These are phyloP conservation scores for Ophiostoma montium DNA, from an alignment of 2,329 filamentous ascomycete species.

Conservation along the genomic window DNA sequence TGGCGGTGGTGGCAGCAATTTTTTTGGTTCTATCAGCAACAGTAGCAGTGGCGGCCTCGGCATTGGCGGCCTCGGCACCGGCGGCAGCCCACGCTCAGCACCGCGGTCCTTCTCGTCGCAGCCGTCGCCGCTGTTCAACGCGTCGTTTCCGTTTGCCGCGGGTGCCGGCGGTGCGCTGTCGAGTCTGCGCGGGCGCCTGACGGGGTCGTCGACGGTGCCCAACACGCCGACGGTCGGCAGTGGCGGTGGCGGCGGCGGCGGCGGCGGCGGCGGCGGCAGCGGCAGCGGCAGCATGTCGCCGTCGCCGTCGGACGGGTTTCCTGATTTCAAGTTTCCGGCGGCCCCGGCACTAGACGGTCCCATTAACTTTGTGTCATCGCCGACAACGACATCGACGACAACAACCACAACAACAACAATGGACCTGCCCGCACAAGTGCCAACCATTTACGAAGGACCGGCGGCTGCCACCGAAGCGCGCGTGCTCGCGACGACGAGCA, in stretches of 20 bases:
- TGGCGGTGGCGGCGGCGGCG: too few relatives aligned
- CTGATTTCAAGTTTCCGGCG: slow-evolving; percentile 42
- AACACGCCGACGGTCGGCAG: slow-evolving; percentile 28
- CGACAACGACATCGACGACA: slow-evolving; percentile 13
- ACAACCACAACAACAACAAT: background rate
- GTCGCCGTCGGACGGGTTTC: slow-evolving; percentile 30
- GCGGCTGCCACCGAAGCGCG: slow-evolving; percentile 41
- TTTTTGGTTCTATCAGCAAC: too few relatives aligned
- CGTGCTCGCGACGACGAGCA: slow-evolving; percentile 64
- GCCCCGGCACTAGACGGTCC: background rate
- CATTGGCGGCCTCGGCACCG: too few relatives aligned
- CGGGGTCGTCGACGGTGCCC: slow-evolving; percentile 29
- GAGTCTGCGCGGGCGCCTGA: slow-evolving; percentile 20
- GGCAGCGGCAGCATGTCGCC: slow-evolving; percentile 21
- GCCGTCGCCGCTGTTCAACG: slow-evolving; percentile 37
- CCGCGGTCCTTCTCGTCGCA: slow-evolving; percentile 31
- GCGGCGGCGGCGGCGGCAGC: background rate
- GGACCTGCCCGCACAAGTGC: slow-evolving; percentile 18
- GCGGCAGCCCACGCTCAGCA: slow-evolving; percentile 15
- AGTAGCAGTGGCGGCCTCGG: too few relatives aligned
- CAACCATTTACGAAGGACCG: slow-evolving; percentile 34
- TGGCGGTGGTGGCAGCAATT: background rate
- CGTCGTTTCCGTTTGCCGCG: slow-evolving; percentile 30
- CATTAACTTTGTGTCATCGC: background rate
- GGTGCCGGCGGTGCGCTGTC: slow-evolving; percentile 24